Evolutionary conservation across 768 basidiomycete genomes (phyloP).

Genomic region (Leccinellum luteum): DNA sequence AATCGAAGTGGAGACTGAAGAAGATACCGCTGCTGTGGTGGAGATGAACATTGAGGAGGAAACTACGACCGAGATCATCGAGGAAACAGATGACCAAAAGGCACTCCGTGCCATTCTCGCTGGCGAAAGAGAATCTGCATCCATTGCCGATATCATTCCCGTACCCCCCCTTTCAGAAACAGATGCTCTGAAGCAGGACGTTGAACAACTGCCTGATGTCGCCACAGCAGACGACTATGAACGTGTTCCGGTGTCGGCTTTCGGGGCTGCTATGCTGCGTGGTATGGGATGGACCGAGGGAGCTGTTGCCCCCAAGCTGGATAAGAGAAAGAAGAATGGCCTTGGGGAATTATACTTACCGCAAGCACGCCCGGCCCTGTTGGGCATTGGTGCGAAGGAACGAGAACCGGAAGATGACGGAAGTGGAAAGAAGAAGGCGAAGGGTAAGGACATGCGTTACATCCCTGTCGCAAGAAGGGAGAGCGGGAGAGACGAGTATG

Average conservation of each 20-base stretch:
- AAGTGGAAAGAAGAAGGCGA: slow-evolving; percentile 49
- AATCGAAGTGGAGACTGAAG: slow-evolving; percentile 35
- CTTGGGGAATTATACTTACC: slow-evolving; percentile 81
- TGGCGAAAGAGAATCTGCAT: slow-evolving; percentile 38
- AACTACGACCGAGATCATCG: slow-evolving; percentile 33
- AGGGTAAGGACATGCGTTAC: slow-evolving; percentile 67
- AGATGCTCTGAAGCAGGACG: slow-evolving; percentile 83
- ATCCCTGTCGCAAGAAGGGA: slow-evolving; percentile 80
- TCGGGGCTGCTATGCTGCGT: slow-evolving; percentile 87
- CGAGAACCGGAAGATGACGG: slow-evolving; percentile 71
- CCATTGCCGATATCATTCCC: slow-evolving; percentile 62
- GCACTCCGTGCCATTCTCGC: slow-evolving; percentile 81
- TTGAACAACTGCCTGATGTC: slow-evolving; percentile 71
- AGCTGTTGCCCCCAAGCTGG: slow-evolving; percentile 58
- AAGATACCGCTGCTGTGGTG: slow-evolving; percentile 17
- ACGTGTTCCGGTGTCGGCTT: slow-evolving; percentile 87
- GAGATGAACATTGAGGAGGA: slow-evolving; percentile 1
- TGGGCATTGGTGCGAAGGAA: slow-evolving; percentile 95
- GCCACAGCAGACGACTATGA: slow-evolving; percentile 85
- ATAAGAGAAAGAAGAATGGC: slow-evolving; percentile 52
- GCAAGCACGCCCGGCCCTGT: slow-evolving; percentile 72
- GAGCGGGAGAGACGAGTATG: slow-evolving; percentile 33
- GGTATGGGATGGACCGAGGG: slow-evolving; percentile 98
- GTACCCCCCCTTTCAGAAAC: slow-evolving; percentile 62
- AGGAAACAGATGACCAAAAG: slow-evolving; percentile 72